phyloP scores from a whole-genome alignment of 805 yeast species.

The Teunomyces pallodes region DNA sequence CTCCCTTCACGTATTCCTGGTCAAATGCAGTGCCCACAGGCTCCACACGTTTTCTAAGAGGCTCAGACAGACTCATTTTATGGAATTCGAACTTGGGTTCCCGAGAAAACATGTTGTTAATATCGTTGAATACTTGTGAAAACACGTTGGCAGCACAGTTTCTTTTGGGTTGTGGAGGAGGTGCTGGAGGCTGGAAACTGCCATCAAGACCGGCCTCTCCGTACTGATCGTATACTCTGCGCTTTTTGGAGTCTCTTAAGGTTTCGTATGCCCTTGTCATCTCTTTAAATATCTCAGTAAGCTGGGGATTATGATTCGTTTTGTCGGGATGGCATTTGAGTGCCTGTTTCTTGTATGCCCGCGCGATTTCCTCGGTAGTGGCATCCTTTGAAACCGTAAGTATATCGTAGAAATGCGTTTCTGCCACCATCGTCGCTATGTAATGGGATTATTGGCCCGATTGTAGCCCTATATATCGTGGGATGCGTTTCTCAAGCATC shows the following conservation, averaged over 20 bases:
- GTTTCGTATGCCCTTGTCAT: constrained; percentile 67
- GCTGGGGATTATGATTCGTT: constrained; percentile 47
- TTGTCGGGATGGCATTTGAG: constrained; percentile 66
- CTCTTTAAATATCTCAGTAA: constrained; percentile 56
- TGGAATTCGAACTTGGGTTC: constrained; percentile 8
- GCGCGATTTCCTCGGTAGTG: constrained; percentile 35
- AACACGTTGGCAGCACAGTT: constrained; percentile 26
- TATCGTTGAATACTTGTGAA: constrained; percentile 36
- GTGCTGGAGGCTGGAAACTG: constrained; percentile 5
- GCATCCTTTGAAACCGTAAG: constrained; percentile 31
- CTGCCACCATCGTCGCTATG: constrained; percentile 8
- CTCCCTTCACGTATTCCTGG: constrained; percentile 35
- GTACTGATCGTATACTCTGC: constrained; percentile 51
- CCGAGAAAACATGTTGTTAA: constrained; percentile 25
- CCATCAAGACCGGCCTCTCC: constrained; percentile 48
- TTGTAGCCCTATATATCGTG: not conserved
- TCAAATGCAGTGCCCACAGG: constrained; percentile 17
- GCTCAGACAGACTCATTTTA: constrained; percentile 2
- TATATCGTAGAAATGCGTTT: constrained; percentile 34
- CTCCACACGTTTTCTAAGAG: constrained; percentile 15
- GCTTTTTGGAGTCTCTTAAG: constrained; percentile 44
- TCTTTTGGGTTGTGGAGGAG: constrained; percentile 1
- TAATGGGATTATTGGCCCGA: too few species aligned
- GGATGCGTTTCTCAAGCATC: not conserved
- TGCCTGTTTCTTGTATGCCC: constrained; percentile 38